Conservation (phyloP, 352 stramenopile species). For the Phytophthora melonis region DNA sequence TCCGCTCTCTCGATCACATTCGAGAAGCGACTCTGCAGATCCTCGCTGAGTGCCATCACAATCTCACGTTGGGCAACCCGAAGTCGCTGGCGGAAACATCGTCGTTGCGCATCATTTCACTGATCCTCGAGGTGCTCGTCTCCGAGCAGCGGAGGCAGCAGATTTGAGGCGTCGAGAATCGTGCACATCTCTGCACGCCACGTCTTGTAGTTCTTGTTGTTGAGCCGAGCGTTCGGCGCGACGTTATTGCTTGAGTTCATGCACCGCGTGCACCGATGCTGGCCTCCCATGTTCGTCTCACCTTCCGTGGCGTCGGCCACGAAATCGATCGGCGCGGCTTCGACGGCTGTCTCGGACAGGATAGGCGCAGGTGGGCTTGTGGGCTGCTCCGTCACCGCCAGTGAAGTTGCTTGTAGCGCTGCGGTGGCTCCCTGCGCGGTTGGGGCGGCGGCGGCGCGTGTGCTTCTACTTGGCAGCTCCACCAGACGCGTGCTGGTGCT, state of each 20-base stretch:
- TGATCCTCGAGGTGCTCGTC: not conserved
- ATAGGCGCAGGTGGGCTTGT: not conserved
- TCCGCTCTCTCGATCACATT: slow-evolving; percentile 5
- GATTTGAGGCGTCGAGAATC: not conserved
- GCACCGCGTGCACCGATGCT: slow-evolving; percentile 8
- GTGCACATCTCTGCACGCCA: slow-evolving; percentile 5
- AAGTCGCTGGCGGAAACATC: not conserved
- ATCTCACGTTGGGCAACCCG: slow-evolving; percentile 5
- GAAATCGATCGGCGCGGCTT: not conserved
- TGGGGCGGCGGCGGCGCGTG: too few species aligned
- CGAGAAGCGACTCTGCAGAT: not conserved
- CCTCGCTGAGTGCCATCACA: slow-evolving; percentile 5
- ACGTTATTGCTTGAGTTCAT: slow-evolving; percentile 14
- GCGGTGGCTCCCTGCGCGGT: not conserved
- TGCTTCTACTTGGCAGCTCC: not conserved
- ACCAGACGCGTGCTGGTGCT: not conserved
- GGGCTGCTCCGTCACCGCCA: not conserved
- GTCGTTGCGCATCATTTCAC: not conserved
- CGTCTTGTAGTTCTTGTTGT: slow-evolving; percentile 10
- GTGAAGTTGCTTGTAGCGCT: not conserved
- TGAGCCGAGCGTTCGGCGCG: not conserved
- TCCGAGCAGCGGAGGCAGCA: slow-evolving; percentile 1
- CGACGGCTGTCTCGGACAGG: not conserved
- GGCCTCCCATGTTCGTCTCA: not conserved
- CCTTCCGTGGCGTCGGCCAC: not conserved